Conservation (phyloP, 1,284 basidiomycete genomes). For the Omphalotus olearius region DNA sequence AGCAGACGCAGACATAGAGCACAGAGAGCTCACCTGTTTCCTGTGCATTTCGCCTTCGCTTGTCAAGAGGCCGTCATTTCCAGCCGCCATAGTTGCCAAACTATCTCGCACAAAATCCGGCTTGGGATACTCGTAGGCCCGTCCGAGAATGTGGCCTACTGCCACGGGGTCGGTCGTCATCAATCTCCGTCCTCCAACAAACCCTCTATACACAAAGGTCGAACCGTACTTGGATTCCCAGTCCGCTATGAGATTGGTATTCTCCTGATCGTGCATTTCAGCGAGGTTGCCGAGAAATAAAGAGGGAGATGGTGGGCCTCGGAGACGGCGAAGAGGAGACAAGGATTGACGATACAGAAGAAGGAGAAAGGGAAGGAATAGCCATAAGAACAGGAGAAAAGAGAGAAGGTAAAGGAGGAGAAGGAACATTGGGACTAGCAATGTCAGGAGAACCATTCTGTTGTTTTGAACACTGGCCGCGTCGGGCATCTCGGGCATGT, state of each 20-base stretch:
- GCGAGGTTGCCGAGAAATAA: constrained; percentile 54
- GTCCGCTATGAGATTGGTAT: constrained; percentile 42
- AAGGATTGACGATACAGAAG: constrained; percentile 27
- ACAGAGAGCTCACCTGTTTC: constrained; percentile 44
- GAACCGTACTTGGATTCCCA: constrained; percentile 48
- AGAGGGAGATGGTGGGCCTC: constrained; percentile 33
- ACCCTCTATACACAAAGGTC: constrained; percentile 52
- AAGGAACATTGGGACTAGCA: not conserved
- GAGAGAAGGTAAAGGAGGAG: constrained; percentile 8
- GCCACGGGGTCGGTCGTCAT: constrained; percentile 60
- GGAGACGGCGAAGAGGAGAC: constrained; percentile 29
- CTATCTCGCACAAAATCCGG: constrained; percentile 56
- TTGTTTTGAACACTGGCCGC: too few species aligned
- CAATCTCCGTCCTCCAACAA: constrained; percentile 49
- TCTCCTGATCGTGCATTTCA: constrained; percentile 54
- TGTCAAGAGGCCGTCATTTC: constrained; percentile 43
- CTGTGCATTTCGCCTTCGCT: constrained; percentile 51
- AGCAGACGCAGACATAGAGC: too few species aligned
- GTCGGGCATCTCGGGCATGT: too few species aligned
- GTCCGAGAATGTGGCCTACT: constrained; percentile 54
- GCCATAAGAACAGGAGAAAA: constrained; percentile 15
- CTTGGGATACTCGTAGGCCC: constrained; percentile 63
- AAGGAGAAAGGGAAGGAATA: constrained; percentile 23
- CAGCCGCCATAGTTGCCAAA: constrained; percentile 50
- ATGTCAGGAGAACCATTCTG: too few species aligned